Evolutionary conservation across 257 asterid species (phyloP), one percentile per base, ranked within the genome.

Genomic region (Echites panduratus): DNA sequence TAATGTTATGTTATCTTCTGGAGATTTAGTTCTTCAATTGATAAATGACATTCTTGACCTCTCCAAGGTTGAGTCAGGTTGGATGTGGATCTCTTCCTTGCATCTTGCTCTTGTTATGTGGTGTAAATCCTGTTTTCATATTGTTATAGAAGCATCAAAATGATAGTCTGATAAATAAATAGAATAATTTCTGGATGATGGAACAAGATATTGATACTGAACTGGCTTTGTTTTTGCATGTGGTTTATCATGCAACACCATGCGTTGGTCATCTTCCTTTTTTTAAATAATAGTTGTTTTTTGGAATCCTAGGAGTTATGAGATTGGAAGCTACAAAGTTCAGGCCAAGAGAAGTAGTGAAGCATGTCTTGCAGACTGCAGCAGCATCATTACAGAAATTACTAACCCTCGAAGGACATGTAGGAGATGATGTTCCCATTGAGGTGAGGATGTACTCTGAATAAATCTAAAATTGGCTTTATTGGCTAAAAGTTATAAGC

Each of bases 11-110:
- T 22, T 80, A 70, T 82, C 89, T 63, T 85, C 89, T 49, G 89
- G 89, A 50, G 89, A 85, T 73, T 76, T 85, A 75, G 92, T 84
- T 59, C 96, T 88, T 75, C 94, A 88, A 43, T 83, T 92, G 17
- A 92, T 92, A 70, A 92, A 88, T 68, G 98, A 92, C 83, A 92
- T 92, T 81, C 98, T 92, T 49, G 98, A 92, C 78, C 91, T 92
- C 56, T 92, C 98, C 79, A 92, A 92, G 79, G 98, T 89, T 5
- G 81, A 78, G 76, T 83, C 89, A 85, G 89, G 89, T 85, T 49
- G 40, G 81, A 27, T 24, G 5, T 38, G 65, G 2, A 66, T 40
- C 52, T 70, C 62, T 50, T 20, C 38, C 2, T 41, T 16, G 26
- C 22, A 35, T 4, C 19, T 4, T n/a, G 32, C 64, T 63, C 14